A percentile compares a stretch with the other conserved stretches of the same genome.
These are phyloP conservation scores for Alternaria sp. DNA, from an alignment of 2,329 filamentous ascomycete genomes.

Conservation along the genomic window DNA sequence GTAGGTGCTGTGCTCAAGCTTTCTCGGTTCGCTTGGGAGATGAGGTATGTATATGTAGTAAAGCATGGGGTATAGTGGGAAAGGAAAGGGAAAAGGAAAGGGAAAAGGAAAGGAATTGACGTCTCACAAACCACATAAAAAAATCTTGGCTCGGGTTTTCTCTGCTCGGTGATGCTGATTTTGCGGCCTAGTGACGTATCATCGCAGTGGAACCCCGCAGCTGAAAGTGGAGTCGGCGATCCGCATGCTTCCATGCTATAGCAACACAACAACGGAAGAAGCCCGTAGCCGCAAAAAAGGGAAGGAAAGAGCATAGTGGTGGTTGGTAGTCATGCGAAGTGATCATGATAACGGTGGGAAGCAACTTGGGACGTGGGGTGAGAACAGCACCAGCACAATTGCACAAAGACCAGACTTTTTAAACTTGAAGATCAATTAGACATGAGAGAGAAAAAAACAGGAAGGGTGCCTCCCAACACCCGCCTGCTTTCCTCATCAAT, in stretches of 20 bases:
- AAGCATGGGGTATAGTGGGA: not conserved
- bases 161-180: conserved; percentile 11
- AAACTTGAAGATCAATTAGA: conserved; percentile 12
- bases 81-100: too few species aligned
- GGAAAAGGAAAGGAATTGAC: not conserved
- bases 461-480: conserved; percentile 31
- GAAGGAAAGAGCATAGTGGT: not conserved
- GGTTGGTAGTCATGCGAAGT: not conserved
- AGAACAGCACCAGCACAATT: not conserved
- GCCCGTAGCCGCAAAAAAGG: not conserved
- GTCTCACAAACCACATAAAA: not conserved
- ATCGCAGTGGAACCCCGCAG: conserved; percentile 14
- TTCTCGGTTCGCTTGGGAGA: not conserved
- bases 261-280: not conserved
- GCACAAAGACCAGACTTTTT: not conserved
- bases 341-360: not conserved
- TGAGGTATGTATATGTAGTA: not conserved
- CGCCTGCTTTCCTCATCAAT: conserved; percentile 6
- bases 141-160: not conserved
- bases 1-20: not conserved
- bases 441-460: not conserved
- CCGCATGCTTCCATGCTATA: conserved; percentile 6
- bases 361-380: not conserved
- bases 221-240: conserved; percentile 14
- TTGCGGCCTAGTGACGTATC: conserved; percentile 17